Evolutionary conservation across 306 rosid species (phyloP), one percentile per base, ranked within the genome.

Genomic region (Hippophae gyantsensis): DNA sequence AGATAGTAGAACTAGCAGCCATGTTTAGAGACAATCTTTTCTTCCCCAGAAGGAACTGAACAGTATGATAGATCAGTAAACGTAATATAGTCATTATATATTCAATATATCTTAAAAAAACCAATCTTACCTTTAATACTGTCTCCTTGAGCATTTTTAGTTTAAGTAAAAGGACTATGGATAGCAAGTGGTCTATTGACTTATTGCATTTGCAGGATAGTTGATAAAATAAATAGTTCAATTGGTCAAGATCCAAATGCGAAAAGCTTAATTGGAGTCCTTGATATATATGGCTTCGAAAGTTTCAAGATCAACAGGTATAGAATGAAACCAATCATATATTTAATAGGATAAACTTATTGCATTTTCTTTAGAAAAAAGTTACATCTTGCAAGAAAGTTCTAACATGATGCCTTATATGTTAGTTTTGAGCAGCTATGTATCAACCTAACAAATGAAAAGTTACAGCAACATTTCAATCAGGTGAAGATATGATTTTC

Each of bases 281-380:
- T 87, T 72, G 96, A 87, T 61, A 87, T 87, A 64, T 87, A 87
- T 66, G 95, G 95, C 43, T 87, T 87, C 76, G 95, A 87, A 72
- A 87, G 86, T 83, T 87, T 87, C 86, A 87, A 87, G 81, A 65
- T 87, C 69, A 87, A 87, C 84, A 84, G 93, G 93, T 87, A 69
- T 18, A 18, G 23, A 18, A 18, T 18, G 23, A 18, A 18, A 18
- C 23, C 23, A 18, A 18, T 18, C 23, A 18, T 18, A 18, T 18
- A 18, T 18, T 18, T 18, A 18, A 18, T 18, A 18, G 23, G 23
- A 18, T 18, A 18, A 0, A 18, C 23, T 18, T 18, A 0, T 18
- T 18, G 23, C 23, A 18, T 18, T 18, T 18, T 18, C 23, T 18
- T 18, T 18, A 18, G 23, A 18, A 18, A 18, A 7, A 9, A 13